Evolutionary conservation across 768 basidiomycete genomes (phyloP), one percentile per base, ranked within the genome.

Genomic region (Sarcodon sp.): DNA sequence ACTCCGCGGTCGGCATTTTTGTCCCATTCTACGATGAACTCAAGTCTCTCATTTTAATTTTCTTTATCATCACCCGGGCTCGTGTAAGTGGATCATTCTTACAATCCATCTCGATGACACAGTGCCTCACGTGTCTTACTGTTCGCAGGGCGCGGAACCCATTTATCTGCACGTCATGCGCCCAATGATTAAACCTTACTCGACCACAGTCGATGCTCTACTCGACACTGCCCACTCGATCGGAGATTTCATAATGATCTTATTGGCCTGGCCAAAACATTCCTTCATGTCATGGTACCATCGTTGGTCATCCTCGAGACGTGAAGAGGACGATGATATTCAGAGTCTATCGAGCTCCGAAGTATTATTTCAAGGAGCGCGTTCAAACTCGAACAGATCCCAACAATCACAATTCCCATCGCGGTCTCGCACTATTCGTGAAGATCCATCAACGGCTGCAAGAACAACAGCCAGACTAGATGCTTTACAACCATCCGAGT

Each of bases 11-110:
- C 48, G 75, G 75, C 55, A 64, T 89, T 31, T 76, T 90, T 51
- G 70, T 87, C 33, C 88, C 88, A 18, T 91, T 91, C 60, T 89
- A 91, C 62, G 76, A 79, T 56, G 84, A 89, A 66, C 67, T 87
- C 64, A 91, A 91, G 64, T 76, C 80, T 6, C 55, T 88, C 38
- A 68, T 74, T 21, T 69, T 89, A 6, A 58, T 90, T 7, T 89
- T 88, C 60, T 75, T 89, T 45, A 69, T 90, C 21, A 54, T 87
- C 35, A 84, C 85, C 50, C 79, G 87, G 47, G 78, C 87, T 50
- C 69, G 80, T 63, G 87, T 84, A 59, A 50, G 50, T 58, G 7
- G 11, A 15, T 7, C 35, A 34, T 39, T 8, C 36, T 16, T 33
- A 10, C 8, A 16, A 43, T 39, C 11, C 39, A 18, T 35, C 51